Conservation (phyloP, 2,329 filamentous ascomycete species). For the Botrytis sinoallii region DNA sequence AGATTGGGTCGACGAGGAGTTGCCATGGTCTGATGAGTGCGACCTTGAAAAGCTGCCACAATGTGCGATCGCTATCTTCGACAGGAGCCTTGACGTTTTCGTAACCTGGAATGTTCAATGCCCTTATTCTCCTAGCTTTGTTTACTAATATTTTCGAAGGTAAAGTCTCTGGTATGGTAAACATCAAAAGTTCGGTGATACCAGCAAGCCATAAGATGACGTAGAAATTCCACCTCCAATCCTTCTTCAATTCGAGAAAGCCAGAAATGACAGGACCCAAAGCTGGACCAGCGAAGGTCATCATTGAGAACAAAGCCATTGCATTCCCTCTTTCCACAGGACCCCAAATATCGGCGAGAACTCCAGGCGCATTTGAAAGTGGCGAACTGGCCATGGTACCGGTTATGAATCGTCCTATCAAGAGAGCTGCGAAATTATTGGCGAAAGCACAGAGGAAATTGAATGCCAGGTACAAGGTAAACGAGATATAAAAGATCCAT, state of each 20-base stretch:
- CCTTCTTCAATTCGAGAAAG: slow-evolving; percentile 52
- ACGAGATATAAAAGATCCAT: slow-evolving; percentile 57
- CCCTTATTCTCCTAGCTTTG: slow-evolving; percentile 52
- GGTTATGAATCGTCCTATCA: slow-evolving; percentile 65
- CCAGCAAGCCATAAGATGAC: slow-evolving; percentile 46
- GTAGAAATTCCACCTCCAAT: slow-evolving; percentile 55
- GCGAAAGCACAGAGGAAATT: slow-evolving; percentile 58
- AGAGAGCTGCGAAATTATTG: slow-evolving; percentile 55
- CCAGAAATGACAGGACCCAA: slow-evolving; percentile 47
- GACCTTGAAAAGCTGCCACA: slow-evolving; percentile 61
- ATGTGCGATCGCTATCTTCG: slow-evolving; percentile 56
- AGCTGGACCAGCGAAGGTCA: slow-evolving; percentile 58
- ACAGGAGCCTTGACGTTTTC: slow-evolving; percentile 56
- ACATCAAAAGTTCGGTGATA: slow-evolving; percentile 45
- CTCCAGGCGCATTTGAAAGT: slow-evolving; percentile 59
- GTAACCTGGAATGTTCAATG: slow-evolving; percentile 48
- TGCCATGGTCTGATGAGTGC: slow-evolving; percentile 89
- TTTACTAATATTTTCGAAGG: slow-evolving; percentile 49
- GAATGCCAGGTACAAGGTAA: slow-evolving; percentile 57
- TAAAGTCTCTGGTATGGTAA: slow-evolving; percentile 58
- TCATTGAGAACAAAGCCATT: slow-evolving; percentile 61
- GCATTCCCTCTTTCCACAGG: slow-evolving; percentile 54
- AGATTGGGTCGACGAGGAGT: slow-evolving; percentile 82
- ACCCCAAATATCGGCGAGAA: slow-evolving; percentile 60
- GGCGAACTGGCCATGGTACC: slow-evolving; percentile 60